Evolutionary conservation across 208 protist species (phyloP).

Genomic region (Acanthamoeba castellanii): DNA sequence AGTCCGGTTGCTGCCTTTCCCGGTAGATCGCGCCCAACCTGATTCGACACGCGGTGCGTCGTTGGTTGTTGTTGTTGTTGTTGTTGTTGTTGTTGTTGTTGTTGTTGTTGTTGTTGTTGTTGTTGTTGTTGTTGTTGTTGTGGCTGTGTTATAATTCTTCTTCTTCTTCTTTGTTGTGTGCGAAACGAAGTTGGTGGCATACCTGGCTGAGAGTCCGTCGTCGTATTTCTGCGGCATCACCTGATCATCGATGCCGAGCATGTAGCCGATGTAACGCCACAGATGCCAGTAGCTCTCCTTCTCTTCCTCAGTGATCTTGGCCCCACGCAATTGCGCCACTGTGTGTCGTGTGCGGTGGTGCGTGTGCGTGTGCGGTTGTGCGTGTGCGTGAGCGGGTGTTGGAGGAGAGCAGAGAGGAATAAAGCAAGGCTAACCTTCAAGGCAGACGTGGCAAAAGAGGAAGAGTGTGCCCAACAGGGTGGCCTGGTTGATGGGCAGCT

Average conservation of each 20-base stretch:
- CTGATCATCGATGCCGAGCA: not conserved
- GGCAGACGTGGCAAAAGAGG: constrained; percentile 34
- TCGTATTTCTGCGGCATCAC: not conserved
- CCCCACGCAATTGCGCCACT: not conserved
- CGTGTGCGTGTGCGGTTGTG: too few relatives aligned
- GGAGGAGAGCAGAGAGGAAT: not conserved
- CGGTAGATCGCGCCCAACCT: not conserved
- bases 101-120: too few relatives aligned
- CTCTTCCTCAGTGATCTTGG: not conserved
- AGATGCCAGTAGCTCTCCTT: constrained; percentile 32
- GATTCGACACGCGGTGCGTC: too few relatives aligned
- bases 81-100: too few relatives aligned
- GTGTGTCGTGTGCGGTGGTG: not conserved
- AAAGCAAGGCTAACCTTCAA: not conserved
- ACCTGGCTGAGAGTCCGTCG: not conserved
- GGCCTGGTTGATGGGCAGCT: constrained; percentile 31
- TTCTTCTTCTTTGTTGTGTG: too few relatives aligned
- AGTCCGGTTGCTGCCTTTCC: not conserved
- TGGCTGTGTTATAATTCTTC: too few relatives aligned
- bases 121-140: too few relatives aligned
- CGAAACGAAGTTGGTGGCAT: not conserved
- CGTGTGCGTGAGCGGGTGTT: too few relatives aligned
- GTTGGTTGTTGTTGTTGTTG: too few relatives aligned
- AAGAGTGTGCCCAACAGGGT: constrained; percentile 8
- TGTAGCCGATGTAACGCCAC: not conserved